phyloP scores from a whole-genome alignment of 805 yeast genomes.

The Yarrowia sp. region DNA sequence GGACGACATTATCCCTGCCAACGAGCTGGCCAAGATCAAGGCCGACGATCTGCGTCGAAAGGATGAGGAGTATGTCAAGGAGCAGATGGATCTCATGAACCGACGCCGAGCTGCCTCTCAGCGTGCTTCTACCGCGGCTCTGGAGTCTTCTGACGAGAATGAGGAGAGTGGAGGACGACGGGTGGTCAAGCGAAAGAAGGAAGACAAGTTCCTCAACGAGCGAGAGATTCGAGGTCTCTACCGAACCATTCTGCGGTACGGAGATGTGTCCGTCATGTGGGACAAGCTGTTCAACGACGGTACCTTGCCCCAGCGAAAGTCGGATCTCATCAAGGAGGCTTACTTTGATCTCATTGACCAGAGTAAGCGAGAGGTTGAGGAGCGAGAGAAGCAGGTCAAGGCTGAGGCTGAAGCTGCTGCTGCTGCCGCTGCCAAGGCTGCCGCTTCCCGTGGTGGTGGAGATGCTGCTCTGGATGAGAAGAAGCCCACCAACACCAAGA shows the following conservation, averaged over 20 bases:
- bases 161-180: conserved; percentile 54
- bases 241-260: conserved; percentile 79
- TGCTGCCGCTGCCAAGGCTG: conserved; percentile 49
- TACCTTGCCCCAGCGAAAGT: conserved; percentile 81
- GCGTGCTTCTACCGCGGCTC: conserved; percentile 52
- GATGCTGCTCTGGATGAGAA: conserved; percentile 54
- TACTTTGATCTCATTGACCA: conserved; percentile 72
- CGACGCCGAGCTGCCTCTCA: conserved; percentile 69
- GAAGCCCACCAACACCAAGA: conserved; percentile 78
- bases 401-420: conserved; percentile 47
- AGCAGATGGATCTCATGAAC: conserved; percentile 86
- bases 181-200: conserved; percentile 49
- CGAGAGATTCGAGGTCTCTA: conserved; percentile 86
- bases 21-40: conserved; percentile 84
- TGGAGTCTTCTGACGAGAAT: conserved; percentile 54
- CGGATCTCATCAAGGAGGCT: conserved; percentile 75
- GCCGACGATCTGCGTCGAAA: conserved; percentile 86
- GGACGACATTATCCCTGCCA: conserved; percentile 99
- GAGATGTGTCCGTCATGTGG: conserved; percentile 76
- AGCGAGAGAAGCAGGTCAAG: conserved; percentile 54
- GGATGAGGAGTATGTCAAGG: conserved; percentile 85
- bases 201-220: conserved; percentile 65
- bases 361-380: conserved; percentile 66
- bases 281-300: conserved; percentile 91
- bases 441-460: conserved; percentile 47